Evolutionary conservation across 352 stramenopile genomes (phyloP).

Genomic region (Globisporangium perplexum): DNA sequence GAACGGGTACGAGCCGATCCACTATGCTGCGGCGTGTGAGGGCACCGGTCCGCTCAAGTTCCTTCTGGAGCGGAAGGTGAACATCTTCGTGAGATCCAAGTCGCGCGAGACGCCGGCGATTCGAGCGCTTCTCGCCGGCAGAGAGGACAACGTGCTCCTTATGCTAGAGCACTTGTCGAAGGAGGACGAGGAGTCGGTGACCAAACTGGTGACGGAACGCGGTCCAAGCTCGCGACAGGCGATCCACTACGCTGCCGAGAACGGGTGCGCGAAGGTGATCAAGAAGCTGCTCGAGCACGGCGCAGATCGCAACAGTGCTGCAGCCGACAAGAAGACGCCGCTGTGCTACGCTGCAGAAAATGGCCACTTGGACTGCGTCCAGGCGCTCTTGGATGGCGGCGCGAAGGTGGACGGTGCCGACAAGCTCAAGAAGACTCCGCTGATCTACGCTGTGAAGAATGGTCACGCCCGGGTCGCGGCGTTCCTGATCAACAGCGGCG

Average conservation of each 20-base stretch:
- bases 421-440: slow-evolving; percentile 75
- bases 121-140: slow-evolving; percentile 32
- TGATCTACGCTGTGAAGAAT: slow-evolving; percentile 78
- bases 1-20: slow-evolving; percentile 51
- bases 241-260: slow-evolving; percentile 48
- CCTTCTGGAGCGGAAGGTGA: slow-evolving; percentile 47
- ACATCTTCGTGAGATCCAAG: slow-evolving; percentile 57
- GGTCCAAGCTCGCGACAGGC: slow-evolving; percentile 47
- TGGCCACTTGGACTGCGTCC: slow-evolving; percentile 53
- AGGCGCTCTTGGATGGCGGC: slow-evolving; percentile 37
- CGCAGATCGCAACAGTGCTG: slow-evolving; percentile 49
- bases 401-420: slow-evolving; percentile 57
- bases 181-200: slow-evolving; percentile 21
- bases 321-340: slow-evolving; percentile 42
- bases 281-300: slow-evolving; percentile 41
- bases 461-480: slow-evolving; percentile 45
- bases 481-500: slow-evolving; percentile 55
- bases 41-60: slow-evolving; percentile 47
- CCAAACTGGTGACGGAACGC: slow-evolving; percentile 37
- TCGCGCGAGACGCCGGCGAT: slow-evolving; percentile 57
- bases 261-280: slow-evolving; percentile 37
- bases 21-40: slow-evolving; percentile 62
- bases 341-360: slow-evolving; percentile 53
- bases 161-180: slow-evolving; percentile 54
- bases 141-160: slow-evolving; percentile 53